These are phyloP conservation scores for Lithospermum erythrorhizon DNA, from an alignment of 257 asterid species.

Conservation along the genomic window DNA sequence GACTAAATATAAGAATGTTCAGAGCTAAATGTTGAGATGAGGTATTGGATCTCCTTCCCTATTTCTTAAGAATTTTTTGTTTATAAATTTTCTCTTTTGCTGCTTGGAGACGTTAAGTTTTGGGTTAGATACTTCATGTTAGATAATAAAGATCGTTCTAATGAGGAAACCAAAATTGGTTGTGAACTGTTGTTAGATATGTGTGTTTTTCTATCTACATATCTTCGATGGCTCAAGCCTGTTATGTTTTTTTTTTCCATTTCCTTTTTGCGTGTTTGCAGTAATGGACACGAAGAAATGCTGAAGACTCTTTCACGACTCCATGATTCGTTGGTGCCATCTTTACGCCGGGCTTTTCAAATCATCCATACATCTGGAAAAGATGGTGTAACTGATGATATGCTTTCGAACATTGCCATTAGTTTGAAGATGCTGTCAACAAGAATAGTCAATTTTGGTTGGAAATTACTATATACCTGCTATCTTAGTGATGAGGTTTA, in stretches of 20 bases:
- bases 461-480: conserved; percentile 64
- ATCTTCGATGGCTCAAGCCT: neutral
- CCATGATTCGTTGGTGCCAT: conserved; percentile 76
- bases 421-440: conserved; percentile 59
- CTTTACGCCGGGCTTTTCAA: conserved; percentile 54
- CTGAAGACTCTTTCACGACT: conserved; percentile 58
- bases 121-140: no score
- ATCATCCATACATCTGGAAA: conserved; percentile 29
- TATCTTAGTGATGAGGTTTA: conserved; percentile 80
- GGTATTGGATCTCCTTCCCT: conserved; percentile 33
- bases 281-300: conserved; percentile 72
- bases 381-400: conserved; percentile 27
- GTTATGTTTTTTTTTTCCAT: neutral
- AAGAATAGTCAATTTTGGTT: conserved; percentile 59
- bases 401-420: conserved; percentile 38
- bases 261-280: conserved; percentile 29
- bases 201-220: neutral
- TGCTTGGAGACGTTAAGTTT: neutral
- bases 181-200: no score
- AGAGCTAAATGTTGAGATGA: conserved; percentile 31
- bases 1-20: neutral
- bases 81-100: neutral
- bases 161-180: no score
- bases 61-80: conserved; percentile 1
- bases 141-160: no score